Evolutionary conservation across 441 rosid species (phyloP).

Genomic region (Pelargonium australe): DNA sequence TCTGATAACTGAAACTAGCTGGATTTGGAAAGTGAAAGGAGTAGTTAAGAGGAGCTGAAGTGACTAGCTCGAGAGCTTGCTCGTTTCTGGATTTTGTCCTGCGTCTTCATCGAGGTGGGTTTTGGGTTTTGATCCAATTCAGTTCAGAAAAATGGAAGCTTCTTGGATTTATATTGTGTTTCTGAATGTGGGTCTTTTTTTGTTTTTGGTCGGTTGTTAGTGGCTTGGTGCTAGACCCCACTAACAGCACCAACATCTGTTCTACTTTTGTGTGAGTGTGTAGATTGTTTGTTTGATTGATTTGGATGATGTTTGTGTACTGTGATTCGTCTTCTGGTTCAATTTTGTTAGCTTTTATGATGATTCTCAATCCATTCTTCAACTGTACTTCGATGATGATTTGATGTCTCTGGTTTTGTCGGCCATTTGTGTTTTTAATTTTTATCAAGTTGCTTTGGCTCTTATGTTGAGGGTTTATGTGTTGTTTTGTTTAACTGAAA

Average conservation of each 20-base stretch:
- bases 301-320: neutral
- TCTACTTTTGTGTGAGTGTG: neutral
- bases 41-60: neutral
- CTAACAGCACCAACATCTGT: neutral
- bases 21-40: neutral
- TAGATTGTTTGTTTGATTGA: neutral
- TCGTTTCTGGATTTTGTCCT: neutral
- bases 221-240: constrained; percentile 1
- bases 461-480: too few species aligned
- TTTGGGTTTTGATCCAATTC: neutral
- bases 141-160: constrained; percentile 7
- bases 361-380: neutral
- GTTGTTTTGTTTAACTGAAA: too few species aligned
- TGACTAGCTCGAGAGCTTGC: neutral
- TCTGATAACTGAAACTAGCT: constrained; percentile 2
- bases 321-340: neutral
- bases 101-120: constrained; percentile 7
- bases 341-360: neutral
- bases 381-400: neutral
- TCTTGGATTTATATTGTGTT: neutral
- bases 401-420: neutral
- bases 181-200: neutral
- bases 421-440: neutral
- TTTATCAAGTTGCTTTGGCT: too few species aligned
- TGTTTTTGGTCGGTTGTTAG: constrained; percentile 3